Evolutionary conservation across 768 basidiomycete species (phyloP), one percentile per base, ranked within the genome.

Genomic region (Pisolithus orientalis): DNA sequence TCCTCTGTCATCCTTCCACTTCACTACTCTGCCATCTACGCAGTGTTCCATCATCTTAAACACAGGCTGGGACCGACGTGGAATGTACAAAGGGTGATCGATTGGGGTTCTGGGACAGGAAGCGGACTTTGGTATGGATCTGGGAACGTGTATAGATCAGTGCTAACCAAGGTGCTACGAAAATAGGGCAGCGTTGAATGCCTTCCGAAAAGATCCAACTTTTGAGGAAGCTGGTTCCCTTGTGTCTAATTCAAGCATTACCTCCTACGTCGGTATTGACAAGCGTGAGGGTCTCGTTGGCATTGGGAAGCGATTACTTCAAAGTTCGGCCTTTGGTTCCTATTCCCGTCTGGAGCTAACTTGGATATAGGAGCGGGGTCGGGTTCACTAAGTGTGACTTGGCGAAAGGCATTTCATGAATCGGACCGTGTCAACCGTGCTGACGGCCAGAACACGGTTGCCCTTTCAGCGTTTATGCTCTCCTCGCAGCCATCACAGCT

Each of bases 101-200:
- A 95, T 60, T 94, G 88, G 85, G 92, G 93, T 10, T 77, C 85
- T 49, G 91, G 82, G 8, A 82, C 85, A 0, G 92, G 90, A 10
- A 88, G 85, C 60, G 90, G 84, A 2, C 75, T 94, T 28, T 94
- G 93, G 92, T 93, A 60, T 37, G 76, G 59, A 45, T 49, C 57
- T 31, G 1, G 42, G 38, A 50, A 34, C 39, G 38, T 16, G 14
- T 39, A 14, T 25, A 52, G 39, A 48, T 28, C 42, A 49, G 17
- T 29, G 29, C 28, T 60, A 43, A 52, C 59, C 45, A 49, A 58
- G 43, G 55, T 49, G 56, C 24, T 24, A 34, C 52, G 46, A 47
- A 14, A 47, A 27, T 49, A 90, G 87, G 88, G 89, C 86, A 39
- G 73, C 84, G 13, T 59, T 79, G 28, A 75, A 83, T 62, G 71